phyloP scores from a whole-genome alignment of 2,329 filamentous ascomycete species.

The Fusarium euwallaceae region DNA sequence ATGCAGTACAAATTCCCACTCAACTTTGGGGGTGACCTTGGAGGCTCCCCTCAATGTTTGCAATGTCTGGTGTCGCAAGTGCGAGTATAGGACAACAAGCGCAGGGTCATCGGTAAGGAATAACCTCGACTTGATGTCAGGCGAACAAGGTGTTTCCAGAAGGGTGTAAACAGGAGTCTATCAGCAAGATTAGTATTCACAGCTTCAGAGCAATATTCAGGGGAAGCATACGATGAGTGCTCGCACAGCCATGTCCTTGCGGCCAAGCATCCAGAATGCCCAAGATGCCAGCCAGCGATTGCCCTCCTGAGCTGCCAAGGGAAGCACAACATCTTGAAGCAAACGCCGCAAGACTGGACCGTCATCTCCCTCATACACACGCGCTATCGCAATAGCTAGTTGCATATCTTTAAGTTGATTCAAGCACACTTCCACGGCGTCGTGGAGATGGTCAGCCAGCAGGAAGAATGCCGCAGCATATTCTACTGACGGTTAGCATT shows the following conservation, averaged over 20 bases:
- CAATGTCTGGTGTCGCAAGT: constrained; percentile 83
- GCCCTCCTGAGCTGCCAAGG: constrained; percentile 81
- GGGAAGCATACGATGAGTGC: constrained; percentile 77
- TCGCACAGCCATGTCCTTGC: constrained; percentile 86
- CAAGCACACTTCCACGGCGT: constrained; percentile 87
- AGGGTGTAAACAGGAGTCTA: constrained; percentile 84
- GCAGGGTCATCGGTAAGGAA: constrained; percentile 94
- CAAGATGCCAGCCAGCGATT: constrained; percentile 96
- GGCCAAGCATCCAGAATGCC: constrained; percentile 92
- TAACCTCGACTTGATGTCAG: constrained; percentile 79
- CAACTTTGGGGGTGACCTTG: constrained; percentile 80
- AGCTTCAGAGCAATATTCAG: background rate
- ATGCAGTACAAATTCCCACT: constrained; percentile 91
- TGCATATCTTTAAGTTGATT: constrained; percentile 91
- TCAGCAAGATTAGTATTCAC: constrained; percentile 10
- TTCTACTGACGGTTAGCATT: constrained; percentile 67
- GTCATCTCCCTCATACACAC: constrained; percentile 89
- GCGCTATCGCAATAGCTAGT: constrained; percentile 87
- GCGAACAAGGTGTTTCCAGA: constrained; percentile 75
- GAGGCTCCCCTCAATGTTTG: constrained; percentile 89
- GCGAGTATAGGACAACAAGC: constrained; percentile 86
- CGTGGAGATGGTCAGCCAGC: constrained; percentile 84
- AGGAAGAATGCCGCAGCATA: constrained; percentile 98
- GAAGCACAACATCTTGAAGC: constrained; percentile 83
- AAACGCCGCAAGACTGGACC: constrained; percentile 80